Evolutionary conservation across 2,329 filamentous ascomycete genomes (phyloP).

Genomic region (Colletotrichum zoysiae): DNA sequence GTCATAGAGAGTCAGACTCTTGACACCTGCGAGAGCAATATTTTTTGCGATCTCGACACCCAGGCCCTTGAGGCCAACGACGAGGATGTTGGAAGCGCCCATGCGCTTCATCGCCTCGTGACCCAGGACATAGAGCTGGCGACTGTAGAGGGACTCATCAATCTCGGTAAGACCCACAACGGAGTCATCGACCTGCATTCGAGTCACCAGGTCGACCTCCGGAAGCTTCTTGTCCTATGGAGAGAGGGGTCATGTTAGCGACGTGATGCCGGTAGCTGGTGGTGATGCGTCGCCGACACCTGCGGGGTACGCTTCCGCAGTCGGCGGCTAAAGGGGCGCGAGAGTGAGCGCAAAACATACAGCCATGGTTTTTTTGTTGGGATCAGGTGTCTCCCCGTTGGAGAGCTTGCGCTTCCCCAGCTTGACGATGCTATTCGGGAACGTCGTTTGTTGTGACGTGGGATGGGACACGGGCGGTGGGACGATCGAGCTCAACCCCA

Average conservation of each 20-base stretch:
- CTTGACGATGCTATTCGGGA: conserved; percentile 55
- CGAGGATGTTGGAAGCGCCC: conserved; percentile 93
- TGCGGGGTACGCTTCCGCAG: conserved; percentile 13
- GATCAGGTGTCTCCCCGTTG: conserved; percentile 68
- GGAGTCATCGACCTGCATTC: conserved; percentile 75
- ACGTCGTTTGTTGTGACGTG: conserved; percentile 37
- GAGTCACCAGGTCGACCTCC: conserved; percentile 72
- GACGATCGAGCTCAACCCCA: conserved; percentile 53
- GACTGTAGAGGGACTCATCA: conserved; percentile 80
- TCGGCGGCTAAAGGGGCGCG: background rate
- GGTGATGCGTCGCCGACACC: conserved; percentile 1
- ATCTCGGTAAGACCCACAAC: conserved; percentile 70
- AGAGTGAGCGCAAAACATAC: conserved; percentile 57
- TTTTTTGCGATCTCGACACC: conserved; percentile 99
- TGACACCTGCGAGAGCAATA: conserved; percentile 96
- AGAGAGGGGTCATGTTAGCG: conserved; percentile 40
- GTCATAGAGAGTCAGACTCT: conserved; percentile 94
- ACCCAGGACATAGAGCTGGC: conserved; percentile 78
- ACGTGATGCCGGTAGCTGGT: background rate
- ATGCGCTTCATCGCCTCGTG: conserved; percentile 98
- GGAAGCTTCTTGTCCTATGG: conserved; percentile 64
- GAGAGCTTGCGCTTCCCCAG: conserved; percentile 78
- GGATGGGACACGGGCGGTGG: conserved; percentile 41
- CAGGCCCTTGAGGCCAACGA: conserved; percentile 91
- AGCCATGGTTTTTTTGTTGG: conserved; percentile 71